Percentiles rank a stretch among this genome's conserved stretches.
These are phyloP conservation scores for Puccinia novopanici DNA, from an alignment of 1,284 basidiomycete genomes.

Conservation along the genomic window DNA sequence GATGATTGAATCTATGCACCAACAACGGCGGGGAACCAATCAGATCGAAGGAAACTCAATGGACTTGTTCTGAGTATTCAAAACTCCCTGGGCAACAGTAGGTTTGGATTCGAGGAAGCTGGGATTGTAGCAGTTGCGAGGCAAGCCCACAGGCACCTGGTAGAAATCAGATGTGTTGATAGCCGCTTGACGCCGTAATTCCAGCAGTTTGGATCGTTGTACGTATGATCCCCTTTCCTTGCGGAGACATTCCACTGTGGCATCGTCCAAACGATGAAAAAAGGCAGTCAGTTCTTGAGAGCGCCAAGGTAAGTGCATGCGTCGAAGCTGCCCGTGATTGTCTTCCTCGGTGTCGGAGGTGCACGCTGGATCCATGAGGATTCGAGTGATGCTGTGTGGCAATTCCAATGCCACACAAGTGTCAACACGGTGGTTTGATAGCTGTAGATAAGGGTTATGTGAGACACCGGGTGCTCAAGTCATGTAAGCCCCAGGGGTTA, in stretches of 20 bases:
- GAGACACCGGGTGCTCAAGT: no score
- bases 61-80: background rate
- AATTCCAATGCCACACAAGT: constrained; percentile 4
- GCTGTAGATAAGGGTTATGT: background rate
- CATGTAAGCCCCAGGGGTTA: no score
- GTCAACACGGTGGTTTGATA: background rate
- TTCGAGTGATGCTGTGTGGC: background rate
- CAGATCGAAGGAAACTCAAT: constrained; percentile 1
- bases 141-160: background rate
- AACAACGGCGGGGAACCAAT: background rate
- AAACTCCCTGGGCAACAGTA: background rate
- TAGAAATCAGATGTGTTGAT: background rate
- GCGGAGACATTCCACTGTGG: constrained; percentile 8
- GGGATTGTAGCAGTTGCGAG: constrained; percentile 12
- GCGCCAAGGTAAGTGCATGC: constrained; percentile 8
- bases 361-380: constrained; percentile 14
- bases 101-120: constrained; percentile 4
- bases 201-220: constrained; percentile 5
- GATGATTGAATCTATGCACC: constrained; percentile 14
- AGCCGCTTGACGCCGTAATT: background rate
- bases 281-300: background rate
- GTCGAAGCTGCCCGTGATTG: background rate
- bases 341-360: constrained; percentile 15
- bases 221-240: background rate
- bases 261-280: background rate